Percentiles rank a stretch among this genome's conserved stretches.
Evolutionary conservation across 1,139 yeast genomes (phyloP).

Genomic region (Trichomonascaceae sp.): DNA sequence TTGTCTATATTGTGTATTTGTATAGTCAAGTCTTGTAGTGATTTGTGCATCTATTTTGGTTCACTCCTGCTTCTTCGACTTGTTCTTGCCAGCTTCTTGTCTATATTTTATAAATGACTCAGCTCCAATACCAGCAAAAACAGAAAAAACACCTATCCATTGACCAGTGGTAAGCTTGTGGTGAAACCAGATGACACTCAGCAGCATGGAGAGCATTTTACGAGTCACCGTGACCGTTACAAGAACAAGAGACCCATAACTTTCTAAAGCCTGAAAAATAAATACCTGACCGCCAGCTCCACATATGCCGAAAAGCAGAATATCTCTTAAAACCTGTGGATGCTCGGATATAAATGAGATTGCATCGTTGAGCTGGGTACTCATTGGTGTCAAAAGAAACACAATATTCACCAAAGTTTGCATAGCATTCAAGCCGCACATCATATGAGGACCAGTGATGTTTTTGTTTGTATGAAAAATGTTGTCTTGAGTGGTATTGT

Average conservation of each 20-base stretch:
- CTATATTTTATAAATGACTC: conserved; percentile 51
- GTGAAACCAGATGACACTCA: conserved; percentile 81
- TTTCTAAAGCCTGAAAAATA: conserved; percentile 75
- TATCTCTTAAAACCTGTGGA: conserved; percentile 51
- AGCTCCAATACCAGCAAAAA: conserved; percentile 72
- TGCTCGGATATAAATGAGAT: conserved; percentile 42
- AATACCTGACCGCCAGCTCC: conserved; percentile 93
- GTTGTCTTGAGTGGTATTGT: conserved; percentile 90
- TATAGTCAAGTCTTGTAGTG: too few relatives aligned
- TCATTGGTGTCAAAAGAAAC: conserved; percentile 36
- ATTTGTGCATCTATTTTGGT: not conserved
- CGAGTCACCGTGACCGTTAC: conserved; percentile 95
- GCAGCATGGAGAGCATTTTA: conserved; percentile 89
- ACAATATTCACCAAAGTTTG: conserved; percentile 39
- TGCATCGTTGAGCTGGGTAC: conserved; percentile 48
- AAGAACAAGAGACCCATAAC: conserved; percentile 74
- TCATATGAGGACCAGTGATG: conserved; percentile 75
- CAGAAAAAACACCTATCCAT: conserved; percentile 73
- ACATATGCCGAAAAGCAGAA: conserved; percentile 61
- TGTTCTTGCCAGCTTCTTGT: conserved; percentile 1
- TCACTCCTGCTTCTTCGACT: not conserved
- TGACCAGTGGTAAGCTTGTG: conserved; percentile 60
- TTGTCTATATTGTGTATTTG: not conserved
- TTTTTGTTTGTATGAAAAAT: conserved; percentile 47
- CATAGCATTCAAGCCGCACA: conserved; percentile 72